Evolutionary conservation across 257 asterid genomes (phyloP), one percentile per base, ranked within the genome.

Genomic region (Lantana camara): DNA sequence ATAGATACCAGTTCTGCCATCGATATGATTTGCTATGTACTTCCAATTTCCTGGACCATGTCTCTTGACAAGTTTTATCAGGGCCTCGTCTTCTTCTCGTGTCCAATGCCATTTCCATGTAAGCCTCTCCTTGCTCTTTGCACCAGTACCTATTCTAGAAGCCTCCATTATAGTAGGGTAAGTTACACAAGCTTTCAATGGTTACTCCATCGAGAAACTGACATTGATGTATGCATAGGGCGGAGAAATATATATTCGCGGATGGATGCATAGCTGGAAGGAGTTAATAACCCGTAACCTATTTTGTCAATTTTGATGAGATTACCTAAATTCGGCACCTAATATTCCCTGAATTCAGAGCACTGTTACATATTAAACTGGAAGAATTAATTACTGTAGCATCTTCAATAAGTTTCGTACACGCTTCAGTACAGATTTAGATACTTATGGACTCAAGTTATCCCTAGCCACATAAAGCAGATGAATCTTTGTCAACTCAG

Each of bases 1-100:
- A 16, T 22, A 7, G 58, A 60, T 40, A 70, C 75, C 69, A 52
- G 69, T 42, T 47, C 75, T 62, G 34, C 64, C 64, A 9, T n/a
- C 34, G 20, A 70, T 30, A 8, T 30, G 42, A 9, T 62, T 16
- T 22, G 64, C 75, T 1, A 70, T 61, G 12, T 3, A 19, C 3
- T 35, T 20, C 69, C 75, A 70, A 27, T 20, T 53, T 20, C 57
- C 44, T 0, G 58, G 64, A 44, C 75, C 75, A 44, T 51, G n/a
- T 10, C 13, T 21, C 20, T 52, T 37, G 44, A 70, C 69, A 34
- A 53, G 64, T 41, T 5, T 10, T 3, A n/a, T 21, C 2, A 70
- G 57, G 30, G 20, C 10, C 37, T 7, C 49, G 16, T 71, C 76
- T 71, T 71, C 76, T 7, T 64, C 67, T 1, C 30, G 49, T 13